Base-by-base conservation (phyloP, 441 rosid genomes). In the Populus hybrid region DNA sequence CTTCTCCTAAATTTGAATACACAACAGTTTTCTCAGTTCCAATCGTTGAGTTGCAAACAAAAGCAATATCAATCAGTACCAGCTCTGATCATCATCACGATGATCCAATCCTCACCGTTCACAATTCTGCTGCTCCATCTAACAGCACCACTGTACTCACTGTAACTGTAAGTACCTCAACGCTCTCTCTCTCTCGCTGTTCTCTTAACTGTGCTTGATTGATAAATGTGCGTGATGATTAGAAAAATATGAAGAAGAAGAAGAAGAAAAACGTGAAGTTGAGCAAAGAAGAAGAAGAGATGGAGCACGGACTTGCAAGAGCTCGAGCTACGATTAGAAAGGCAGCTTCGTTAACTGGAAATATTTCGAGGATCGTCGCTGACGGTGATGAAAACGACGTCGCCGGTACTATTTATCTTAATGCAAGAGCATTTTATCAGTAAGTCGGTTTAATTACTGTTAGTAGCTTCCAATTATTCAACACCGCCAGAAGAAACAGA, bases 241-340 rank as follows among this genome's bases (percentile, higher is more conserved):
- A 26, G 14, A 16, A 50, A 50, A 50, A 28, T 67, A 6, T 68
- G 71, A 21, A 9, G 30, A 34, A 8, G 9, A 84, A 88, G 9
- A 84, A 88, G 97, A 86, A 79, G 38, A 86, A 87, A 83, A 82
- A 65, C 64, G 64, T 67, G 75, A 79, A 76, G 75, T 73, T 57
- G 32, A 87, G 68, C 80, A 83, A 85, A 82, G 84, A 82, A 78
- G 73, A 79, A 69, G 73, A 46, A 36, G 69, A 69, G 82, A 64
- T 89, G 64, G 92, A 90, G 75, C 75, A 74, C 69, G 98, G 92
- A 87, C 85, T 93, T 0, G 90, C 87, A 16, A 79, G 85, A 70
- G 94, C 97, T n/a, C 90, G 98, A 70, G 91, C 89, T 42, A 87
- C 91, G 12, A 94, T 94, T 36, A 86, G 71, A 1, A 78, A 75